Conservation (phyloP, 1,284 basidiomycete species). For the Ustilago loliicola region DNA sequence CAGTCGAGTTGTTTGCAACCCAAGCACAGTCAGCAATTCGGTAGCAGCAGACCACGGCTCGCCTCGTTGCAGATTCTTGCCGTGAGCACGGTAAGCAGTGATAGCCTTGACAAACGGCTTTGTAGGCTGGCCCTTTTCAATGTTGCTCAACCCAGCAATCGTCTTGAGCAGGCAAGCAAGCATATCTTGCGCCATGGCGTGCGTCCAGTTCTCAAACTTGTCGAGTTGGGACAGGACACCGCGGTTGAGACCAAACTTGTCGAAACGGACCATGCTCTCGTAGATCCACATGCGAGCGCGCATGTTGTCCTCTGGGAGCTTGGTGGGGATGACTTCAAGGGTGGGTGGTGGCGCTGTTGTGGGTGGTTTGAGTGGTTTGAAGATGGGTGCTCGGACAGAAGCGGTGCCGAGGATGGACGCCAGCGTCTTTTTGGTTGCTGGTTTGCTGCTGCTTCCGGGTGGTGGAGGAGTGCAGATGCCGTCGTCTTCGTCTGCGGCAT, state of each 20-base stretch:
- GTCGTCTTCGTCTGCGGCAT: conserved; percentile 27
- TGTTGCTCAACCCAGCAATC: conserved; percentile 48
- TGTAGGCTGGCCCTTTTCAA: conserved; percentile 52
- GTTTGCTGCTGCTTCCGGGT: conserved; percentile 14
- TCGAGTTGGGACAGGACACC: conserved; percentile 51
- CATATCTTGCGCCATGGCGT: conserved; percentile 51
- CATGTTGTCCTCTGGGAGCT: conserved; percentile 53
- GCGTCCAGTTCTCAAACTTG: conserved; percentile 58
- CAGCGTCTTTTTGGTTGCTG: conserved; percentile 28
- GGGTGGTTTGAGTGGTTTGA: conserved; percentile 48
- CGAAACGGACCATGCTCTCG: conserved; percentile 62
- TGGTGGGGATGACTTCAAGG: conserved; percentile 50
- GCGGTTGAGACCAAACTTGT: conserved; percentile 52
- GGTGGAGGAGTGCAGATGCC: conserved; percentile 42
- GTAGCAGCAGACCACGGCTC: conserved; percentile 54
- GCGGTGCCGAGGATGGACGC: conserved; percentile 19
- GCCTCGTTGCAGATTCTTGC: conserved; percentile 43
- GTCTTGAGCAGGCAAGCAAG: conserved; percentile 51
- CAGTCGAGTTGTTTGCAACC: conserved; percentile 20
- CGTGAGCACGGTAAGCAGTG: conserved; percentile 38
- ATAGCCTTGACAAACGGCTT: conserved; percentile 35
- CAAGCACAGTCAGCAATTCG: conserved; percentile 26
- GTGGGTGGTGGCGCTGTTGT: conserved; percentile 30
- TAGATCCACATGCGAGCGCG: conserved; percentile 64
- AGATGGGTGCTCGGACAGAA: conserved; percentile 19